Evolutionary conservation across 176 grass and related monocot species (phyloP), one percentile per base, ranked within the genome.

Genomic region (Musa itinerans): DNA sequence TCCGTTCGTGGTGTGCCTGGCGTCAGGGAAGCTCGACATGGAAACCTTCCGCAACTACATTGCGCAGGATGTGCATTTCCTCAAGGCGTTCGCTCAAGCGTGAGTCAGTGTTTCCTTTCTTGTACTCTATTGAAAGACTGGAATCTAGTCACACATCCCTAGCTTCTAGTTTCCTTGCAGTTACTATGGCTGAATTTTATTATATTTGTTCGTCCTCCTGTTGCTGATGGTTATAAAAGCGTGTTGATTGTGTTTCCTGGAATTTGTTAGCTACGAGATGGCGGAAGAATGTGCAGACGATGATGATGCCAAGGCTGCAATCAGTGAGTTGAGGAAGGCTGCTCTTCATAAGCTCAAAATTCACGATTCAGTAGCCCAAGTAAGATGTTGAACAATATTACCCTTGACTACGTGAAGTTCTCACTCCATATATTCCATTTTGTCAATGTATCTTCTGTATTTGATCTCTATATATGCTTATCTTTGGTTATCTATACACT

Each of bases 281-380:
- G 90, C 90, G 65, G 90, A 90, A 79, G 94, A 93, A 53, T 93
- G 81, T 82, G 90, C 94, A 54, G 94, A 91, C 27, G 94, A 97
- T 13, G 94, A 97, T 24, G 94, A 97, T 19, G 90, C 92, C 52
- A 97, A 90, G 76, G 74, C 70, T 69, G 86, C 88, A 77, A 90
- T 93, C 79, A 73, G 52, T 65, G 80, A 69, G 25, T 84, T 97
- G 68, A 81, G 89, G 74, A 86, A 85, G 52, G 74, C 84, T 81
- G 66, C 89, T 58, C 68, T 82, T 48, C 79, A 83, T 3, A 88
- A 92, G 72, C 90, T 97, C 66, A 90, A 82, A 72, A 83, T 89
- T 80, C 88, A 97, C 80, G 67, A 85, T 48, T 89, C 88, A 66
- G 80, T 87, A 53, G 52, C 90, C 23, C 82, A 86, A 83, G 94